Percentiles rank a stretch among this genome's conserved stretches.
These are phyloP conservation scores for Fusarium sterilihyphosum DNA, from an alignment of 2,329 filamentous ascomycete species.

Conservation along the genomic window DNA sequence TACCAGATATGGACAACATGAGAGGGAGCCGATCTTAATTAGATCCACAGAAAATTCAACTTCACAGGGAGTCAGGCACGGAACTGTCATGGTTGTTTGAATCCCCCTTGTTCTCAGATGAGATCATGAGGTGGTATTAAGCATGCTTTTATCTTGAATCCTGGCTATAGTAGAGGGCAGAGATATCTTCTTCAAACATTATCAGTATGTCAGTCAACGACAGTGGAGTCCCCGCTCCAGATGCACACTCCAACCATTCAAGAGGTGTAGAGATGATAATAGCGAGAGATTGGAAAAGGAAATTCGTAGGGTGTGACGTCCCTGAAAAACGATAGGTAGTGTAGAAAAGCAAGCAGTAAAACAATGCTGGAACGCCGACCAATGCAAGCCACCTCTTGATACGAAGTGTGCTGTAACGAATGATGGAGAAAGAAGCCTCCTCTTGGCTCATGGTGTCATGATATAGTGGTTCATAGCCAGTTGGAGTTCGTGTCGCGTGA, in stretches of 20 bases:
- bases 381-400: slow-evolving; percentile 37
- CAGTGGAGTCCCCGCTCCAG: slow-evolving; percentile 36
- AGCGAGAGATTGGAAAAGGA: slow-evolving; percentile 38
- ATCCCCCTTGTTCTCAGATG: slow-evolving; percentile 14
- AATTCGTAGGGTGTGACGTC: slow-evolving; percentile 40
- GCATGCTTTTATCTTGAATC: slow-evolving; percentile 42
- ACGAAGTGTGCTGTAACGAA: slow-evolving; percentile 33
- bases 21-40: slow-evolving; percentile 35
- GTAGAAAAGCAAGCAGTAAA: slow-evolving; percentile 28
- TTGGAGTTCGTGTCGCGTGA: not conserved
- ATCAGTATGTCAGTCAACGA: slow-evolving; percentile 31
- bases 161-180: slow-evolving; percentile 27
- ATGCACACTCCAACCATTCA: slow-evolving; percentile 31
- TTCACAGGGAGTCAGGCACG: not conserved
- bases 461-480: slow-evolving; percentile 13
- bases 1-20: slow-evolving; percentile 13
- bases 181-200: slow-evolving; percentile 43
- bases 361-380: slow-evolving; percentile 44
- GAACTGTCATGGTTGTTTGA: slow-evolving; percentile 9
- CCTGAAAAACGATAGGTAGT: slow-evolving; percentile 40
- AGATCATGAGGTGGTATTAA: slow-evolving; percentile 33
- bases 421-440: slow-evolving; percentile 27
- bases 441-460: slow-evolving; percentile 28
- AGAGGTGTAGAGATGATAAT: slow-evolving; percentile 26
- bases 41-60: slow-evolving; percentile 9